These are phyloP conservation scores for Dactylella cylindrospora DNA, from an alignment of 2,329 filamentous ascomycete species.

Conservation along the genomic window DNA sequence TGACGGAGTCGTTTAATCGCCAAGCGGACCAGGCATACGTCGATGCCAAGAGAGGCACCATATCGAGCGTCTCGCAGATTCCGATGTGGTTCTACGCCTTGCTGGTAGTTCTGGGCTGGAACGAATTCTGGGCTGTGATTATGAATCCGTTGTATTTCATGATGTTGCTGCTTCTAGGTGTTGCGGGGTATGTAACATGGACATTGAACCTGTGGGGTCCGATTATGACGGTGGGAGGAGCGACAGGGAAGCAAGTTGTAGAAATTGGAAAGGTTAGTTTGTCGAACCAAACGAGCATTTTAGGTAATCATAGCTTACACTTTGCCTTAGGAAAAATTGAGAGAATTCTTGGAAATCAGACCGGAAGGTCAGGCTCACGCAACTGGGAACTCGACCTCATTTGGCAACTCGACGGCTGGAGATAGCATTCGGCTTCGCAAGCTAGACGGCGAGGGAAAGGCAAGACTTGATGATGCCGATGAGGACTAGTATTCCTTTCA, in stretches of 20 bases:
- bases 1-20: slow-evolving; percentile 96
- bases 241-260: slow-evolving; percentile 79
- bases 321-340: slow-evolving; percentile 45
- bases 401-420: slow-evolving; percentile 23
- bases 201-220: slow-evolving; percentile 93
- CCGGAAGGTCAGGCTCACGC: slow-evolving; percentile 20
- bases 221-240: slow-evolving; percentile 92
- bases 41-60: slow-evolving; percentile 93
- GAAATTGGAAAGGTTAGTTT: slow-evolving; percentile 73
- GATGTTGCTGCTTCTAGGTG: slow-evolving; percentile 73
- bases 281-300: neutral
- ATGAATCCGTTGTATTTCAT: slow-evolving; percentile 93
- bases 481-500: slow-evolving; percentile 14
- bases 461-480: slow-evolving; percentile 11
- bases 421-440: slow-evolving; percentile 45
- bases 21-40: slow-evolving; percentile 96
- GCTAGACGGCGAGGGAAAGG: slow-evolving; percentile 44
- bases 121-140: slow-evolving; percentile 78
- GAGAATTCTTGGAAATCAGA: slow-evolving; percentile 45
- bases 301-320: slow-evolving; percentile 44
- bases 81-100: slow-evolving; percentile 93
- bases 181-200: slow-evolving; percentile 84
- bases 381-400: slow-evolving; percentile 24
- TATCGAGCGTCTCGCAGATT: slow-evolving; percentile 90
- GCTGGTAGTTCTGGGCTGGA: slow-evolving; percentile 92